phyloP scores from a whole-genome alignment of 805 yeast species.

The Barnettozyma pratensis region DNA sequence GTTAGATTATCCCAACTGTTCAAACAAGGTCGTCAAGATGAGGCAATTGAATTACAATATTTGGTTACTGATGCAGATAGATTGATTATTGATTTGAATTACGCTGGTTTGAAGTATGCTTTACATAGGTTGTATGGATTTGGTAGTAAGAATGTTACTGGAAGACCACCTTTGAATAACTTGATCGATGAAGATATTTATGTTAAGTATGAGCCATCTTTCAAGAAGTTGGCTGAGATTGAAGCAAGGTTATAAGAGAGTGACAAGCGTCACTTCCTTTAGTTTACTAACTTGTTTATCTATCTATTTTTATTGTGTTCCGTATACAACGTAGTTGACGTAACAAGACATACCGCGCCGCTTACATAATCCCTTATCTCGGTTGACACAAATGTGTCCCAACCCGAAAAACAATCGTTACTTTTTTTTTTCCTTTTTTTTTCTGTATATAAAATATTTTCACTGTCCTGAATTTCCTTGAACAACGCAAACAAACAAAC shows the following conservation, averaged over 20 bases:
- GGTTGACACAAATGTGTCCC: too few species aligned
- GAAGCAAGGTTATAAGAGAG: constrained; percentile 1
- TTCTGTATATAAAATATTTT: too few species aligned
- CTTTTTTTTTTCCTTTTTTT: too few species aligned
- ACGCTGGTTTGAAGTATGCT: constrained; percentile 29
- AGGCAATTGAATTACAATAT: constrained; percentile 39
- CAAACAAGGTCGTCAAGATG: constrained; percentile 32
- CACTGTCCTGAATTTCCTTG: too few species aligned
- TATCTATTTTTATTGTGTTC: too few species aligned
- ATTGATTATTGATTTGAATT: constrained; percentile 27
- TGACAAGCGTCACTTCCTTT: too few species aligned
- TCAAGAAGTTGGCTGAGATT: constrained; percentile 14
- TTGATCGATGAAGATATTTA: constrained; percentile 7
- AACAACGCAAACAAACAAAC: too few species aligned
- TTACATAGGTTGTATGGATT: constrained; percentile 20
- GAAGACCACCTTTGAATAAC: constrained; percentile 29
- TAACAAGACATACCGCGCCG: too few species aligned
- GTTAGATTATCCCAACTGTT: constrained; percentile 32
- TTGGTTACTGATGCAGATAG: constrained; percentile 35
- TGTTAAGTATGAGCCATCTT: constrained; percentile 15
- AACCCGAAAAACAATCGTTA: too few species aligned
- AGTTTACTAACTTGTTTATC: too few species aligned
- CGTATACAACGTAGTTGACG: too few species aligned
- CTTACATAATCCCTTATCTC: too few species aligned
- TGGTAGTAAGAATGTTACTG: constrained; percentile 23